Base-by-base conservation (phyloP, 495 filamentous ascomycete species). In the Sporormia fimetaria region DNA sequence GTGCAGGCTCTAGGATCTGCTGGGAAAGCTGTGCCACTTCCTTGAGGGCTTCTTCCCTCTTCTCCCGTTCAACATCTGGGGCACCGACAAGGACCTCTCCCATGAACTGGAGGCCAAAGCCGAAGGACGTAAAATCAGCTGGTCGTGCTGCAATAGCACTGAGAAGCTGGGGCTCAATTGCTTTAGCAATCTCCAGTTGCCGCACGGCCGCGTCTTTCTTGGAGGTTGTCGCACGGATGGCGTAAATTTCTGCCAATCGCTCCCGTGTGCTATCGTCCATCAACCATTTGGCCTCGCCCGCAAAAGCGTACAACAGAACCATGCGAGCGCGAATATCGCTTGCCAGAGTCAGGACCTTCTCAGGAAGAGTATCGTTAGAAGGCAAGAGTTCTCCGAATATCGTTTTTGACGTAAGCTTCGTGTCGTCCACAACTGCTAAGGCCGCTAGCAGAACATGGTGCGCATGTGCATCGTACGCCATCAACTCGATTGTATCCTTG, bases 391-490 rank as follows among this genome's bases (percentile, higher is more conserved):
- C 87, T 0, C 80, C 63, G 49, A 95, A 78, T 43, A 96, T 77
- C 16, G 78, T 68, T 60, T 94, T 95, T 12, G 80, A 69, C n/a
- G 76, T 79, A 41, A 94, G 65, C 37, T 85, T 81, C 1, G 87
- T 95, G 57, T 99, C 92, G 50, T 99, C 92, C 37, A 94, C 76
- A 18, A 92, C 76, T 54, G 95, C 88, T 57, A 81, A 87, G 3
- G 82, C 83, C 1, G 86, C 68, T 18, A 96, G 65, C 11, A 96
- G 70, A 35, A 94, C 69, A 55, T 80, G 70, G 52, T 95, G 86
- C 1, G 74, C 92, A 52, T 88, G 39, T 2, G 67, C 47, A 58
- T 99, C 88, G 36, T 72, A 73, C 2, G 81, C 80, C 73, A 96
- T 82, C 36, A 78, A 63, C 55, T 84, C 78, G 52, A 88, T 70